Percentiles rank a stretch among this genome's conserved stretches.
Evolutionary conservation across 2,329 filamentous ascomycete genomes (phyloP).

Genomic region (Nemania bipapillata): DNA sequence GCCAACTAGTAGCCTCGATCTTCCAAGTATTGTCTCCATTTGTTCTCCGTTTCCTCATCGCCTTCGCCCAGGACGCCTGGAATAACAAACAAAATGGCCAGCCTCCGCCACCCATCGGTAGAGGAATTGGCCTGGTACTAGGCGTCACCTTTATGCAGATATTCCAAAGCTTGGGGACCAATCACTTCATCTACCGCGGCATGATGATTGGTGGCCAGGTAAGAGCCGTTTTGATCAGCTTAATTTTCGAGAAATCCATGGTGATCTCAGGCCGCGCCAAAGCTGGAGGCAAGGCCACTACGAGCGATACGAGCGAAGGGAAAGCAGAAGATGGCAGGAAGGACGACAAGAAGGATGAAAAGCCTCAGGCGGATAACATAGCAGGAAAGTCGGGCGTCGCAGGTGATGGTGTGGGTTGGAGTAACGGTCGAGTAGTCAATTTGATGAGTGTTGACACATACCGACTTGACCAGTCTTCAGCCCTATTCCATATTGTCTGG

Average conservation of each 20-base stretch:
- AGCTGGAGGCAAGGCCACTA: conserved; percentile 71
- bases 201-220: conserved; percentile 91
- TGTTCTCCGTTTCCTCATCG: conserved; percentile 84
- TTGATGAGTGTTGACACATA: conserved; percentile 96
- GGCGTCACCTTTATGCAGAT: conserved; percentile 89
- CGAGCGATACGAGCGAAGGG: conserved; percentile 56
- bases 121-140: conserved; percentile 83
- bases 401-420: conserved; percentile 84
- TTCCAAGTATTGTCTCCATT: conserved; percentile 87
- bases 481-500: conserved; percentile 92
- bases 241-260: conserved; percentile 94
- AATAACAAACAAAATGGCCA: conserved; percentile 63
- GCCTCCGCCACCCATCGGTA: conserved; percentile 74
- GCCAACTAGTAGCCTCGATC: conserved; percentile 76
- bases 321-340: conserved; percentile 58
- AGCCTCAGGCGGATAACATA: conserved; percentile 50
- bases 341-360: conserved; percentile 60
- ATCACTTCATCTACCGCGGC: conserved; percentile 91
- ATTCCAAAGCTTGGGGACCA: conserved; percentile 80
- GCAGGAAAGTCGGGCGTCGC: conserved; percentile 62
- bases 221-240: conserved; percentile 81
- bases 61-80: conserved; percentile 84
- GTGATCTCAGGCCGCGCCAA: conserved; percentile 86
- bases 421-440: conserved; percentile 90
- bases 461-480: conserved; percentile 86